Evolutionary conservation across 169 alveolate genomes (phyloP), one percentile per base, ranked within the genome.

Genomic region (Perkinsus chesapeaki): DNA sequence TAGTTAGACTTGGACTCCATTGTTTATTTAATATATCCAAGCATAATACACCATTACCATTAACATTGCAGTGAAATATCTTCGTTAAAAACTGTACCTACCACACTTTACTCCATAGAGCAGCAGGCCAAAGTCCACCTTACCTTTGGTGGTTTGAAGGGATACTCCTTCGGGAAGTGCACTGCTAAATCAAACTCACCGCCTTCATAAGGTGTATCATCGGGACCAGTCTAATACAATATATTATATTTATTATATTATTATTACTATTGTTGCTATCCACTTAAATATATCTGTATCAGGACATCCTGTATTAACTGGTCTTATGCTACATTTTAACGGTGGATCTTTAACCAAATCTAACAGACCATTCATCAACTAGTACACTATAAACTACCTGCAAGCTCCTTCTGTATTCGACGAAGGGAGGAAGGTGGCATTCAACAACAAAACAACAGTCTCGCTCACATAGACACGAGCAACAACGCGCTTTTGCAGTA

Each of bases 91-190:
- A 97, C 96, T 96, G 82, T 60, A 60, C 82, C 82, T 60, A 43
- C 60, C 5, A 16, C 5, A 16, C 60, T 5, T 9, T 43, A 43
- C 5, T 16, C 16, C 5, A 5, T 43, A 43, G 23, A 16, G 16
- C n/a, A n/a, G 5, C 23, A 43, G 5, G 60, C 16, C 60, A 5
- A 9, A 5, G 5, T 9, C 60, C 60, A 43, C 60, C 5, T 96
- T 96, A 93, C 96, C 94, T 96, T 97, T 34, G 98, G 98, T 5
- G 98, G 98, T 91, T 96, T 96, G 73, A 96, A 97, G 34, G 98
- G 98, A 93, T 96, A 97, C 38, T 97, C 98, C 47, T 93, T 91
- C 73, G 98, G 98, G 37, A 97, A 94, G 73, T 91, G 60, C 39
- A 97, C 96, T 92, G 96, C 98, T 16, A 97, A 93, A 92, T 93